Percentiles rank a stretch among this genome's conserved stretches.
Conservation (phyloP, 2,329 filamentous ascomycete species). For the Samsoniella hepiali region DNA sequence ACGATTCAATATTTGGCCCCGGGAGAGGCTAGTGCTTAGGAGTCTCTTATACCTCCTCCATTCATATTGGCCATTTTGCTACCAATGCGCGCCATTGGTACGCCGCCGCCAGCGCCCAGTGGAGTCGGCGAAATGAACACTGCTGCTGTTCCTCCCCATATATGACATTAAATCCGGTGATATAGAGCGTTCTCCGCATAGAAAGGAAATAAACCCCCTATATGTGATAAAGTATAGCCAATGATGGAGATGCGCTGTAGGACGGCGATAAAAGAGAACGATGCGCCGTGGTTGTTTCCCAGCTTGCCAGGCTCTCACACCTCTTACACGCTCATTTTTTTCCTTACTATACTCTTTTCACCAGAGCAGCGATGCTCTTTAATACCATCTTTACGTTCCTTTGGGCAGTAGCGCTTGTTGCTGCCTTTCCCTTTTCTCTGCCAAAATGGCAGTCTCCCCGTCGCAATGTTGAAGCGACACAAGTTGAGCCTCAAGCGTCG, state of each 20-base stretch:
- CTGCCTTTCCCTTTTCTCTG: conserved; percentile 12
- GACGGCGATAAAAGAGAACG: conserved; percentile 1
- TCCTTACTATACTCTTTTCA: background rate
- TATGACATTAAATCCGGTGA: conserved; percentile 9
- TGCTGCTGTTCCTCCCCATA: background rate
- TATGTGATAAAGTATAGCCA: background rate
- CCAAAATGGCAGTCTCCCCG: conserved; percentile 1
- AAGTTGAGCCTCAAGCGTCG: background rate
- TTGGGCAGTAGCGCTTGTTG: conserved; percentile 1
- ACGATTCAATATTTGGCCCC: background rate
- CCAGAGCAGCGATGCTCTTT: conserved; percentile 12
- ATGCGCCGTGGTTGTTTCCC: conserved; percentile 1
- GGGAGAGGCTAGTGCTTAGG: background rate
- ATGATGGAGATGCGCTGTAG: background rate
- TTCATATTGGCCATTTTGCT: background rate
- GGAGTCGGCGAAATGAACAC: conserved; percentile 12
- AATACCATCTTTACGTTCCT: conserved; percentile 12
- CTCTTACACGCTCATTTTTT: conserved; percentile 5
- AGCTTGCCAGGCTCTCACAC: background rate
- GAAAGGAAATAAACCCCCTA: background rate
- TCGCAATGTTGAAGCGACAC: background rate
- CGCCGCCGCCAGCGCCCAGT: background rate
- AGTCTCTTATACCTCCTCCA: background rate
- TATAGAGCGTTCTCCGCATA: background rate
- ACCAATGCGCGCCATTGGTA: background rate